Evolutionary conservation across 805 yeast species (phyloP), one percentile per base, ranked within the genome.

Genomic region (Brettanomyces sp.): DNA sequence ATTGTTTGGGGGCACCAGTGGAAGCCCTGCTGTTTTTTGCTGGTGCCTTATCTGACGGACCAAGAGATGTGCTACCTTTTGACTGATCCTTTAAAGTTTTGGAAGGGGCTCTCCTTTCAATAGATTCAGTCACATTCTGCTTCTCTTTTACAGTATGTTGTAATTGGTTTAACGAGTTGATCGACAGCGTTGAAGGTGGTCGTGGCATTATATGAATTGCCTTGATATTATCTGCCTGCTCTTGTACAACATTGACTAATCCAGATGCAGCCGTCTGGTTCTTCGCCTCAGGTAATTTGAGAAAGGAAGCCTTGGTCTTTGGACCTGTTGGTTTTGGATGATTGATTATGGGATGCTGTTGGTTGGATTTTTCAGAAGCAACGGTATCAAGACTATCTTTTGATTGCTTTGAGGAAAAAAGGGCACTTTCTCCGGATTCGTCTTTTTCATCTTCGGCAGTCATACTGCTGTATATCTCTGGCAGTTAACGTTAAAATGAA

Each of bases 181-280:
- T 28, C 9, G 32, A 28, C 11, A 28, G 9, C 11, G 32, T 28
- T 13, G 30, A 23, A 9, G 9, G 33, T 4, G 33, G 42, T n/a
- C 44, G 44, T 0, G 60, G 60, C 36, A 53, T 36, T 5, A 59
- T 48, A 42, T 58, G 64, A 7, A 56, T 46, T 5, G 52, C 41
- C 24, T 49, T 55, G 3, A 48, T 47, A 37, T 51, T 54, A n/a
- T 44, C 45, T 3, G 57, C 57, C 43, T 56, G 62, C 36, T 58
- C 63, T 39, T 59, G 58, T 8, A 59, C 61, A 12, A 56, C 64
- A 5, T 58, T 52, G 18, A 59, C 54, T 45, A 57, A 39, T 3
- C 55, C 54, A 3, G 64, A 52, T 4, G 46, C 22, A 12, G 45
- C 41, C 5, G 22, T 14, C 23, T 38, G 36, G 13, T 30, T 44